phyloP scores from a whole-genome alignment of 208 protist species.

The Leishmania tarentolae region DNA sequence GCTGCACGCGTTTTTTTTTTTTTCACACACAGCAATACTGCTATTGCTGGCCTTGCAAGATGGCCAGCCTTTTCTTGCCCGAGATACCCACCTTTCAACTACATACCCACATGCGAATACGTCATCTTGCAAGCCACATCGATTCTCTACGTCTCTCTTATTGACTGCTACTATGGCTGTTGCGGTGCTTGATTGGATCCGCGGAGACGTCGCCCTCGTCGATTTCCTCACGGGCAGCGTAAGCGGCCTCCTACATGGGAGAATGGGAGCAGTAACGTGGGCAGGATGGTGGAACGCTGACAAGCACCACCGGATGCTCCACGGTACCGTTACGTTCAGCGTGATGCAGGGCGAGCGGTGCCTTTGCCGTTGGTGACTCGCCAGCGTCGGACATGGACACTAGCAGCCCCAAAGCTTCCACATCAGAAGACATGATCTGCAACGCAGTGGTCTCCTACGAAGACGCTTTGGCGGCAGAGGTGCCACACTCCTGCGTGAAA shows the following conservation, averaged over 20 bases:
- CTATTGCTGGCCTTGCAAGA: no score
- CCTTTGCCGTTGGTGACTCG: constrained; percentile 17
- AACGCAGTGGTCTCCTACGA: constrained; percentile 28
- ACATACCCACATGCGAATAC: background rate
- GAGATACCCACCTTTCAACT: no score
- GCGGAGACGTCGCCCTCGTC: constrained; percentile 18
- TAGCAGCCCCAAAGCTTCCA: background rate
- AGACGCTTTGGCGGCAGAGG: constrained; percentile 30
- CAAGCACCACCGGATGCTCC: constrained; percentile 19
- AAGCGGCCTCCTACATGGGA: constrained; percentile 21
- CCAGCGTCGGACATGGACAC: background rate
- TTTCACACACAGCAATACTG: no score
- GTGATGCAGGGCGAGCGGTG: constrained; percentile 31
- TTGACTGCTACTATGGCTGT: background rate
- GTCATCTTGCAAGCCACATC: background rate
- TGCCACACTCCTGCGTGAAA: constrained; percentile 9
- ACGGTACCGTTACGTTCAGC: constrained; percentile 30
- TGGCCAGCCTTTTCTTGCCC: no score
- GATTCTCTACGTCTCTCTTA: background rate
- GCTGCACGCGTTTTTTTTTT: no score
- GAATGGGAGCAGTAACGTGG: constrained; percentile 6
- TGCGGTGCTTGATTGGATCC: background rate
- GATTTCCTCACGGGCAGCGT: constrained; percentile 18
- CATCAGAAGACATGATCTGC: background rate
- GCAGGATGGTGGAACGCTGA: constrained; percentile 9